phyloP scores from a whole-genome alignment of 2,329 filamentous ascomycete genomes.

The Epichloe sibirici region DNA sequence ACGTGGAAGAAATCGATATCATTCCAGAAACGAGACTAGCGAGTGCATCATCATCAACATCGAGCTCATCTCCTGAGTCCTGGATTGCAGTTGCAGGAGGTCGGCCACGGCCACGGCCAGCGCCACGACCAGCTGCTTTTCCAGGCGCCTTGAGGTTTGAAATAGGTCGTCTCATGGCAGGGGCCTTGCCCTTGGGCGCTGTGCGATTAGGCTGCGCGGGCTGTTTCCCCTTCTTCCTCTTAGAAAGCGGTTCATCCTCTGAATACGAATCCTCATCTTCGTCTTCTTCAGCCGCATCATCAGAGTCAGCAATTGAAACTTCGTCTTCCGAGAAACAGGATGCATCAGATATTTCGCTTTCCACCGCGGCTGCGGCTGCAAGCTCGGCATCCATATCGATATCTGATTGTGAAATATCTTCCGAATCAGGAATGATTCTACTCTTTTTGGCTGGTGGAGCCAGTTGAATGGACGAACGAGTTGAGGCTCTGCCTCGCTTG shows the following conservation, averaged over 20 bases:
- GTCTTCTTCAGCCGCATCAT: slow-evolving; percentile 8
- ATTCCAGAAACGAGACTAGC: neutral
- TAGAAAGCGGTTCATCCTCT: slow-evolving; percentile 19
- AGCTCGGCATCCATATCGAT: slow-evolving; percentile 22
- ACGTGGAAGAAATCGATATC: slow-evolving; percentile 4
- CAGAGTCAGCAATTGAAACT: slow-evolving; percentile 8
- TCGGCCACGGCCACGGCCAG: neutral
- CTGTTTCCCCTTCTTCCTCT: slow-evolving; percentile 10
- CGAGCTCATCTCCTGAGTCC: slow-evolving; percentile 2
- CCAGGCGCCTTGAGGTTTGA: neutral
- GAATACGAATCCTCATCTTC: slow-evolving; percentile 10
- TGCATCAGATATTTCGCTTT: slow-evolving; percentile 7
- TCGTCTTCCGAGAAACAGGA: slow-evolving; percentile 8
- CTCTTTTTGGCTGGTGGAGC: slow-evolving; percentile 18
- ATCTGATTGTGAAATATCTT: slow-evolving; percentile 12
- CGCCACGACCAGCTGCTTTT: neutral
- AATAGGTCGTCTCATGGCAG: neutral
- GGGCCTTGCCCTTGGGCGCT: neutral
- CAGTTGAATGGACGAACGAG: slow-evolving; percentile 7
- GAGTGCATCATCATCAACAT: neutral
- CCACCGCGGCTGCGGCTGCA: slow-evolving; percentile 14
- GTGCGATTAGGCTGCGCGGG: neutral
- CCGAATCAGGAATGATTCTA: slow-evolving; percentile 18
- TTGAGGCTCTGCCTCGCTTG: slow-evolving; percentile 17
- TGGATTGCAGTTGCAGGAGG: neutral